Percentiles rank a stretch among this genome's conserved stretches.
Conservation (phyloP, 305 asterid genomes). For the Euphrasia arctica region DNA sequence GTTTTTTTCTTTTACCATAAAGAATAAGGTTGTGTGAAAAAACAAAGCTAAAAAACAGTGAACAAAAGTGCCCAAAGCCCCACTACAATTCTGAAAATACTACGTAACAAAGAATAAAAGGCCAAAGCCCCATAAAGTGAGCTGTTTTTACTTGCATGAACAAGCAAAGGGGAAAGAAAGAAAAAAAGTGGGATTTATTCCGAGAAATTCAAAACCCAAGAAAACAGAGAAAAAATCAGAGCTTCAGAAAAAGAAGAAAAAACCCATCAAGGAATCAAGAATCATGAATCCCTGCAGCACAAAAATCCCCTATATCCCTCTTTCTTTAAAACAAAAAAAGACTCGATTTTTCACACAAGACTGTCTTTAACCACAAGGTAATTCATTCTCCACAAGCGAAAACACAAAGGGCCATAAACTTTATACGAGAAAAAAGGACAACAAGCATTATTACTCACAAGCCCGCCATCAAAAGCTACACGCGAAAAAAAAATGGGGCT, state of each 20-base stretch:
- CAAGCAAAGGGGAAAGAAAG: constrained; percentile 6
- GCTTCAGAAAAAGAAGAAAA: constrained; percentile 20
- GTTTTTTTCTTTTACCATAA: constrained; percentile 25
- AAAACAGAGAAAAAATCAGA: constrained; percentile 45
- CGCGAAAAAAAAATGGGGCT: constrained; percentile 31
- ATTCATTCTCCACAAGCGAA: constrained; percentile 15
- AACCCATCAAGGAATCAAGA: constrained; percentile 43
- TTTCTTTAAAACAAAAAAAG: constrained; percentile 16
- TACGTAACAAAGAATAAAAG: constrained; percentile 32
- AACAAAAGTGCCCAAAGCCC: constrained; percentile 25
- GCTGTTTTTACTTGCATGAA: constrained; percentile 36
- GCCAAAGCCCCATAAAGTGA: constrained; percentile 42
- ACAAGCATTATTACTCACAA: constrained; percentile 25
- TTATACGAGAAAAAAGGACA: constrained; percentile 19
- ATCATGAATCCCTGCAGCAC: constrained; percentile 23
- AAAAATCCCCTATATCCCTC: constrained; percentile 19
- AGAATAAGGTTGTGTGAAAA: constrained; percentile 29
- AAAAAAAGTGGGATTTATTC: constrained; percentile 42
- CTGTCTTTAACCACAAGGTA: constrained; percentile 37
- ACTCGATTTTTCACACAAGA: constrained; percentile 21
- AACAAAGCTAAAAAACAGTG: constrained; percentile 19
- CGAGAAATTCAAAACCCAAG: constrained; percentile 58
- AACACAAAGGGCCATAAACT: constrained; percentile 30
- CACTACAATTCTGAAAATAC: constrained; percentile 29
- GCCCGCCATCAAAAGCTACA: constrained; percentile 21